Evolutionary conservation across 148 eudicot species (phyloP), one percentile per base, ranked within the genome.

Genomic region (Rhododendron henanense): DNA sequence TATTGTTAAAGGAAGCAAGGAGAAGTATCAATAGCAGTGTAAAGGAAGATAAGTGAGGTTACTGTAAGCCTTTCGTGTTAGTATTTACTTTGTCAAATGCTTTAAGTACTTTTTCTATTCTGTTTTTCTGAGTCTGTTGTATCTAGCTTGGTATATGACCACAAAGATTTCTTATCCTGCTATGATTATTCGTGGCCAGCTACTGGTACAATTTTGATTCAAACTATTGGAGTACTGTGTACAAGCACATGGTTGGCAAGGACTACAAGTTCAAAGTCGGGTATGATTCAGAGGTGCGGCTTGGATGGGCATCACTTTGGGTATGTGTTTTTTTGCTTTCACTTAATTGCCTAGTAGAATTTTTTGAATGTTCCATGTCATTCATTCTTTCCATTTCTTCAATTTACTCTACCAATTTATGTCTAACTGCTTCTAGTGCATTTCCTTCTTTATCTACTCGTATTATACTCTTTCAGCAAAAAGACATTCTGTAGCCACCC

Each of bases 261-360:
- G 99, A 96, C 85, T 96, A 92, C 92, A 96, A 96, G 81, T 87
- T 96, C 87, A 96, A 96, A 96, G 94, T 95, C 85, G 99, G 99
- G 81, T 96, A 96, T 90, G 99, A 96, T 90, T 94, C 99, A 21
- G 93, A 91, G 85, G 92, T 92, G 74, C 93, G 94, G 87, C 93
- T 95, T 85, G 97, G 99, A 21, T 95, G 99, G 98, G 98, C 99
- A 73, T 96, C 98, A 87, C 94, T 96, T 79, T 96, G 98, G 99
- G 99, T 95, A 90, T 88, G 93, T 88, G 55, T 65, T 80, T 74
- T 39, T 76, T 82, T 45, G 21, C 44, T 25, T 69, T 69, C 37
- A 28, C 53, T 55, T 47, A 31, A 45, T 55, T n/a, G 18, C 77
- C 45, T 76, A 28, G 3, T n/a, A 41, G 39, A 33, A 23, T 61